A percentile compares a stretch with the other conserved stretches of the same genome.
phyloP scores from a whole-genome alignment of 1,139 yeast species.

The Kluyveromyces marxianus region DNA sequence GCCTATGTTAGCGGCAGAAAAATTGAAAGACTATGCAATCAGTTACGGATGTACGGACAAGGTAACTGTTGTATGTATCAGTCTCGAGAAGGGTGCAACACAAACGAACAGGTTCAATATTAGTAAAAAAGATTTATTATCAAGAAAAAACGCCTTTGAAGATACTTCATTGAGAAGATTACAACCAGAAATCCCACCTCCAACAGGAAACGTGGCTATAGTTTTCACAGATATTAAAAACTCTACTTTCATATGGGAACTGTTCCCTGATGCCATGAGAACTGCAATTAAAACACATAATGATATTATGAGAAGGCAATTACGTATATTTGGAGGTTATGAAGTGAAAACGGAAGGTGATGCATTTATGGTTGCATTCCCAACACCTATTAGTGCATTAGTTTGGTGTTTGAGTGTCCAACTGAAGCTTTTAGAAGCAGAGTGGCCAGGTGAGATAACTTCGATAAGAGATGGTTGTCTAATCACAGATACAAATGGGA shows the following conservation, averaged over 20 bases:
- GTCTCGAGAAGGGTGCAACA: constrained; percentile 39
- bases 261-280: constrained; percentile 90
- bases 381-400: constrained; percentile 83
- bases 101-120: constrained; percentile 40
- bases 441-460: constrained; percentile 93
- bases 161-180: constrained; percentile 77
- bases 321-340: constrained; percentile 90
- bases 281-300: constrained; percentile 94
- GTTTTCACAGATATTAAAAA: constrained; percentile 96
- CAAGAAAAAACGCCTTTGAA: constrained; percentile 48
- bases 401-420: constrained; percentile 95
- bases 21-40: constrained; percentile 86
- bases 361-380: constrained; percentile 97
- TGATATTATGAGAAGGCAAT: constrained; percentile 85
- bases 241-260: constrained; percentile 90
- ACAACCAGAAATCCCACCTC: constrained; percentile 92
- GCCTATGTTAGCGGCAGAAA: constrained; percentile 90
- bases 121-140: constrained; percentile 32
- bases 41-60: constrained; percentile 85
- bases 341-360: constrained; percentile 99
- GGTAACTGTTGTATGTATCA: constrained; percentile 75
- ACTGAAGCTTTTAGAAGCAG: constrained; percentile 70
- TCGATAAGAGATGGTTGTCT: constrained; percentile 81
- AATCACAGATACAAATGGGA: constrained; percentile 60
- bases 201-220: constrained; percentile 88